A percentile compares a stretch with the other conserved stretches of the same genome.
Evolutionary conservation across 345 rosid species (phyloP).

Genomic region (Pistacia integerrima): DNA sequence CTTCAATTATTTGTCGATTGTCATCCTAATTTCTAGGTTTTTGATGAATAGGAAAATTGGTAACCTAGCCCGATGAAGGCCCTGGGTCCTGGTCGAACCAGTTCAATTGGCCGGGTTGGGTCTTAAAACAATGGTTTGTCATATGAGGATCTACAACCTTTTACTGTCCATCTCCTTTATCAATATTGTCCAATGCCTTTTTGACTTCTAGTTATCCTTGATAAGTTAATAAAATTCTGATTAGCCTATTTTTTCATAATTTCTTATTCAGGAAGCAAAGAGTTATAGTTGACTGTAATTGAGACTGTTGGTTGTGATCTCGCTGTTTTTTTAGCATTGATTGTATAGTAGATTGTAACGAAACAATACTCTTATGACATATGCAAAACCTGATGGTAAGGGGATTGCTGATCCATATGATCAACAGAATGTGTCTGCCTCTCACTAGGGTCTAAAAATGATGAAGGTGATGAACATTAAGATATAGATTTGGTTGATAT

Average conservation of each 20-base stretch:
- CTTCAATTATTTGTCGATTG: too few species aligned
- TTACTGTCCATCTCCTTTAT: background rate
- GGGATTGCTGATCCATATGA: constrained; percentile 36
- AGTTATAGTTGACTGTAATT: background rate
- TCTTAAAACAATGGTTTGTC: too few species aligned
- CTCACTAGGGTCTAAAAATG: constrained; percentile 49
- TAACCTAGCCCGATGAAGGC: too few species aligned
- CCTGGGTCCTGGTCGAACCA: too few species aligned
- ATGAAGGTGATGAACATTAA: constrained; percentile 66
- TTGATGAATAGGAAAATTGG: too few species aligned
- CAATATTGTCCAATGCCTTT: too few species aligned
- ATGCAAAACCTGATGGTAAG: constrained; percentile 35
- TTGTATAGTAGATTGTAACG: background rate
- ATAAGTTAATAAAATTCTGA: too few species aligned
- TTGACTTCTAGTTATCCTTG: too few species aligned
- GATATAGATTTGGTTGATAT: constrained; percentile 63
- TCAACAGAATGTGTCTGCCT: constrained; percentile 31
- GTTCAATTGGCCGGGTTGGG: background rate
- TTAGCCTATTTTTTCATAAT: background rate
- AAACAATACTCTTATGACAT: constrained; percentile 17
- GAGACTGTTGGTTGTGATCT: background rate
- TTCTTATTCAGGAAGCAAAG: background rate
- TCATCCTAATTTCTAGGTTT: too few species aligned
- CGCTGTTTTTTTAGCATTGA: background rate
- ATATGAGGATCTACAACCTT: background rate